phyloP scores from a whole-genome alignment of 140 eudicot genomes.

The Oenanthe javanica region DNA sequence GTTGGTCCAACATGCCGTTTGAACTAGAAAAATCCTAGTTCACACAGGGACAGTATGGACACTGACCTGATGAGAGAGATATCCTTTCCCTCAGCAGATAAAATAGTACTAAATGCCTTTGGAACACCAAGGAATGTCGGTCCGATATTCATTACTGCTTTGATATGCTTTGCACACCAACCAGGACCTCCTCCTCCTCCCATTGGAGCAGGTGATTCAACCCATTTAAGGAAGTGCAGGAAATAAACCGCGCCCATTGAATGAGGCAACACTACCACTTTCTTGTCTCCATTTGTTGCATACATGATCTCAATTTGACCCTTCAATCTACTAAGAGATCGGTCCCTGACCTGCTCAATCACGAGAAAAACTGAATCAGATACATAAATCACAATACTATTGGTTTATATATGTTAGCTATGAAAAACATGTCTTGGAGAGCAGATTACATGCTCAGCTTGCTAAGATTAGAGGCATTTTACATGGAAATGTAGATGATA shows the following conservation, averaged over 20 bases:
- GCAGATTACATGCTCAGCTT: neutral
- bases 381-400: neutral
- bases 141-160: slow-evolving; percentile 80
- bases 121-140: slow-evolving; percentile 93
- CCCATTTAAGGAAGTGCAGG: slow-evolving; percentile 90
- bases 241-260: slow-evolving; percentile 88
- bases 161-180: slow-evolving; percentile 87
- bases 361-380: neutral
- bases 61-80: slow-evolving; percentile 68
- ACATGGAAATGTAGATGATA: neutral
- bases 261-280: slow-evolving; percentile 97
- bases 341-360: slow-evolving; percentile 62
- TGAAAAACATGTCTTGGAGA: neutral
- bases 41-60: slow-evolving; percentile 1
- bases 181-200: slow-evolving; percentile 89
- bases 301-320: slow-evolving; percentile 83
- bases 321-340: slow-evolving; percentile 79
- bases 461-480: neutral
- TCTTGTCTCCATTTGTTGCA: slow-evolving; percentile 63
- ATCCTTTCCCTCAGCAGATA: slow-evolving; percentile 85
- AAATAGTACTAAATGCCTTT: slow-evolving; percentile 51
- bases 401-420: neutral
- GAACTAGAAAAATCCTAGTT: neutral
- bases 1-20: neutral
- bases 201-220: slow-evolving; percentile 67